A percentile compares a stretch with the other conserved stretches of the same genome.
These are phyloP conservation scores for Melampsora abietis-canadensis DNA, from an alignment of 1,284 basidiomycete genomes.

Conservation along the genomic window DNA sequence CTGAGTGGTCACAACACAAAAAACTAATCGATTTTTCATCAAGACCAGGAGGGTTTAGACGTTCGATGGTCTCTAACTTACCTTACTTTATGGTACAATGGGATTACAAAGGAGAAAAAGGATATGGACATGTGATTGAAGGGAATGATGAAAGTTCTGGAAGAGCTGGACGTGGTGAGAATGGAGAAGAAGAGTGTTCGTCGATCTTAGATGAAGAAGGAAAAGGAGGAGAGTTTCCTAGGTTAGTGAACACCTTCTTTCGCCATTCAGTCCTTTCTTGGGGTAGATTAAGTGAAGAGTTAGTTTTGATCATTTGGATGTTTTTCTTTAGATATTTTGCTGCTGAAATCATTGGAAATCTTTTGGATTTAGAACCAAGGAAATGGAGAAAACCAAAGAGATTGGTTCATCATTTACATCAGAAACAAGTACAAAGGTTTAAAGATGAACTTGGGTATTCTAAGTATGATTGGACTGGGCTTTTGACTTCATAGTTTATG, in stretches of 20 bases:
- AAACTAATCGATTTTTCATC: slow-evolving; percentile 90
- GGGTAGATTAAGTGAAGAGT: background rate
- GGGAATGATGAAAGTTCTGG: slow-evolving; percentile 68
- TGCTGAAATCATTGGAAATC: slow-evolving; percentile 86
- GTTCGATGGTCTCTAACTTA: slow-evolving; percentile 88
- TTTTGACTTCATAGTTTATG: slow-evolving; percentile 51
- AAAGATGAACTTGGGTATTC: slow-evolving; percentile 57
- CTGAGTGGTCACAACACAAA: slow-evolving; percentile 95
- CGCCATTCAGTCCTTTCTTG: no score
- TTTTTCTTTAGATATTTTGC: slow-evolving; percentile 69
- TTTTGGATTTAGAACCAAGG: slow-evolving; percentile 82
- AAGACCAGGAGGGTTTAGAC: slow-evolving; percentile 81
- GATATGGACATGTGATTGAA: slow-evolving; percentile 95
- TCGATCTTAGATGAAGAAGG: slow-evolving; percentile 67
- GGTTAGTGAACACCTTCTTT: slow-evolving; percentile 60
- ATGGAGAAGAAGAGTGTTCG: slow-evolving; percentile 54
- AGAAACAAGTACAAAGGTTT: slow-evolving; percentile 48
- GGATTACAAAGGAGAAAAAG: slow-evolving; percentile 93
- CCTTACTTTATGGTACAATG: slow-evolving; percentile 99
- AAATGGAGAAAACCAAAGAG: slow-evolving; percentile 76
- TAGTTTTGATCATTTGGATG: background rate
- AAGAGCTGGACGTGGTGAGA: slow-evolving; percentile 61
- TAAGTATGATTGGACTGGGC: slow-evolving; percentile 72
- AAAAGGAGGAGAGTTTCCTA: slow-evolving; percentile 80
- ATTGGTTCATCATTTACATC: slow-evolving; percentile 67